Conservation (phyloP, 2,329 filamentous ascomycete species). For the Diaporthe batatas region DNA sequence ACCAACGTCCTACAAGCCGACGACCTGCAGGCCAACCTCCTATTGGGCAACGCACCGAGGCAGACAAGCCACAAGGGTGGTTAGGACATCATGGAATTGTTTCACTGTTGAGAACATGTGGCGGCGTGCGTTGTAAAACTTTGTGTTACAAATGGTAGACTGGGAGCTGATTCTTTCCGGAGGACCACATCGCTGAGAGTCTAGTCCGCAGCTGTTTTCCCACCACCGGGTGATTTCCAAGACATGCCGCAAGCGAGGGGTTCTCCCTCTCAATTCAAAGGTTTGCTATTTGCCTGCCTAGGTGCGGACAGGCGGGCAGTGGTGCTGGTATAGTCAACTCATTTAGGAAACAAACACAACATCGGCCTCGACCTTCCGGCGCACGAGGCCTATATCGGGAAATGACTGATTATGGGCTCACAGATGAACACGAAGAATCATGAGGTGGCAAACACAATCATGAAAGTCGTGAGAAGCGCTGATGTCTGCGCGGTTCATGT, state of each 20-base stretch:
- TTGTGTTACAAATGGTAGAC: too few species aligned
- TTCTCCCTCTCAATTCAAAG: not conserved
- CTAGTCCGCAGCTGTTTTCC: too few species aligned
- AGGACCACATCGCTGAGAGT: not conserved
- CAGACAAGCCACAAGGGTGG: too few species aligned
- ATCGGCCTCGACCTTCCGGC: not conserved
- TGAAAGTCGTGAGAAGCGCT: accelerated
- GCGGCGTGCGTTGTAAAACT: too few species aligned
- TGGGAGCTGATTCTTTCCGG: too few species aligned
- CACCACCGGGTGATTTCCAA: not conserved
- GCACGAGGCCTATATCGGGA: not conserved
- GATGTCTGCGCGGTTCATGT: not conserved
- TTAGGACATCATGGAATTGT: too few species aligned
- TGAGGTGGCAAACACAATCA: not conserved
- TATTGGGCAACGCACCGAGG: too few species aligned
- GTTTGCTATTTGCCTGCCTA: not conserved
- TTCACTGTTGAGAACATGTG: too few species aligned
- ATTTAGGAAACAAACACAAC: not conserved
- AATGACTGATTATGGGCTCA: not conserved
- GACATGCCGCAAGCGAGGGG: too few species aligned
- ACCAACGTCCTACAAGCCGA: too few species aligned
- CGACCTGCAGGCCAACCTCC: too few species aligned
- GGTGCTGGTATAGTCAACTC: not conserved
- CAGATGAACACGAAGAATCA: not conserved
- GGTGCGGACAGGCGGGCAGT: not conserved